Evolutionary conservation across 2,329 filamentous ascomycete species (phyloP), one percentile per base, ranked within the genome.

Genomic region (Cladosporium sp.): DNA sequence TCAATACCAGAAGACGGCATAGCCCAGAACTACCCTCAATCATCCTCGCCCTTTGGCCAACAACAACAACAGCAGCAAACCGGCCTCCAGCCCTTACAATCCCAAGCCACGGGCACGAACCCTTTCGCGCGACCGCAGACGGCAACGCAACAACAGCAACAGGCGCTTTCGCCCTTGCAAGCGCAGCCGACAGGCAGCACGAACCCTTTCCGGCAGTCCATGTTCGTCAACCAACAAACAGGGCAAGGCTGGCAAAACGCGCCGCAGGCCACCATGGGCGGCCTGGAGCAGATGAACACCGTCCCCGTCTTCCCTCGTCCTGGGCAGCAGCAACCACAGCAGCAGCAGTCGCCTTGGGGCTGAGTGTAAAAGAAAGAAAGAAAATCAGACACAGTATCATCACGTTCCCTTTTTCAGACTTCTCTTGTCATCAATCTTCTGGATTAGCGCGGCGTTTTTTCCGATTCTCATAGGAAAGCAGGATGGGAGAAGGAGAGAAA

Each of bases 181-280:
- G 82, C 89, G 2, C 89, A 92, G 62, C 80, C 86, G 1, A 96
- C 91, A 0, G 91, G 90, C 62, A 96, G 90, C 63, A 96, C 91
- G 2, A 99, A 99, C 63, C 93, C 93, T 1, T 97, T 97, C 78
- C 82, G 93, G 13, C 90, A 97, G 65, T 89, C 87, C 40, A 83
- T 85, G 3, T 95, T 96, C 67, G 85, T 95, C 47, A 93, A 95
- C 64, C 90, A 95, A 63, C 78, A 84, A 56, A 95, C 90, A 0
- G 91, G 92, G 1, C 79, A 88, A 68, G 89, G 89, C 1, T 97
- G 93, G 89, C 91, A 96, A 67, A 80, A 82, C 54, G 68, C 67
- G 3, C 83, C 85, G 58, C 82, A 88, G 63, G 80, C 86, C 7
- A 92, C 93, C 3, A 87, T 95, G 56, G 89, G 90, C 3, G 80